phyloP scores from a whole-genome alignment of 2,329 filamentous ascomycete genomes.

The Escovopsis sp. region DNA sequence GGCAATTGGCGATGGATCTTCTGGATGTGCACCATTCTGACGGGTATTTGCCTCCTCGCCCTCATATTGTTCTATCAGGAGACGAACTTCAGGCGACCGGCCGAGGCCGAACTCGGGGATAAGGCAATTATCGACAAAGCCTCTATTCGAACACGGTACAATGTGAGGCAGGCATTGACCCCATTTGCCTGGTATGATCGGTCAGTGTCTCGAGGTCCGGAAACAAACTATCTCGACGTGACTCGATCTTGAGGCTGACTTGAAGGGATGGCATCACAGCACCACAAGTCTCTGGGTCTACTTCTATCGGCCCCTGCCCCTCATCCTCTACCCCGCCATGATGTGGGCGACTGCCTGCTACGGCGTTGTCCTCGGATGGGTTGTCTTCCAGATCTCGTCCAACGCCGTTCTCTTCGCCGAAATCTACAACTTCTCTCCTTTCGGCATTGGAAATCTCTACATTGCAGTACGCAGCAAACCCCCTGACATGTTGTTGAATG shows the following conservation, averaged over 20 bases:
- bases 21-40: constrained; percentile 1
- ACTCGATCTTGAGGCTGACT: no score
- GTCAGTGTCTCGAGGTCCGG: not conserved
- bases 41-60: not conserved
- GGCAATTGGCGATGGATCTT: constrained; percentile 1
- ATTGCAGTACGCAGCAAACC: not conserved
- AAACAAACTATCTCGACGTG: no score
- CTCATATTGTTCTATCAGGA: not conserved
- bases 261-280: no score
- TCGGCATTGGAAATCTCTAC: constrained; percentile 1
- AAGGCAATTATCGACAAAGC: not conserved
- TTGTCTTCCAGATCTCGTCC: not conserved
- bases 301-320: not conserved
- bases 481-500: not conserved
- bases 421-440: not conserved
- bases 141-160: not conserved
- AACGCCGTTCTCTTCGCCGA: not conserved
- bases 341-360: constrained; percentile 1
- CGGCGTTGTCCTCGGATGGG: constrained; percentile 1
- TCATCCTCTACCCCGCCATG: constrained; percentile 1
- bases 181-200: constrained; percentile 1
- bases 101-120: not conserved
- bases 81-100: constrained; percentile 1
- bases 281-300: not conserved
- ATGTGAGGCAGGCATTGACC: not conserved